Percentiles rank a stretch among this genome's conserved stretches.
phyloP scores from a whole-genome alignment of 495 filamentous ascomycete genomes.

The Jackrogersella multiformis region DNA sequence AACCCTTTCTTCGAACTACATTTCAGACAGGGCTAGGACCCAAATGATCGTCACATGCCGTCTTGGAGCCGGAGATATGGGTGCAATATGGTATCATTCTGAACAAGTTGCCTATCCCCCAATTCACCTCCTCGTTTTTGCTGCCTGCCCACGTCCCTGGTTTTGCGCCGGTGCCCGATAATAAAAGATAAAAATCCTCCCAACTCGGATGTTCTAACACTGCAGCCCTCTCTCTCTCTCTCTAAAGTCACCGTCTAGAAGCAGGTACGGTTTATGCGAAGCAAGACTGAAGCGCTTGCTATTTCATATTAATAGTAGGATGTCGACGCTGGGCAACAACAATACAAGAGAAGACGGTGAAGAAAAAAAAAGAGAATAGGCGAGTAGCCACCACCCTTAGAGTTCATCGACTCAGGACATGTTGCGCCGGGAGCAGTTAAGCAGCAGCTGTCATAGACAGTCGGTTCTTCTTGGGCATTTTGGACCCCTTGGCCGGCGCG shows the following conservation, averaged over 20 bases:
- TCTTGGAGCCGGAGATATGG: background rate
- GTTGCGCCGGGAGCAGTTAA: background rate
- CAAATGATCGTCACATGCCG: background rate
- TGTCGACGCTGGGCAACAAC: conserved; percentile 1
- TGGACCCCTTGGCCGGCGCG: conserved; percentile 41
- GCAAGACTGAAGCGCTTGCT: background rate
- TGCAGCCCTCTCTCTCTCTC: background rate
- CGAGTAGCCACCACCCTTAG: background rate
- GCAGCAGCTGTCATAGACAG: conserved; percentile 45
- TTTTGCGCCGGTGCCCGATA: conserved; percentile 1
- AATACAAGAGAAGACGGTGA: conserved; percentile 7
- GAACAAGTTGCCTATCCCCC: conserved; percentile 10
- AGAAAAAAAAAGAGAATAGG: background rate
- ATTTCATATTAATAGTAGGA: conserved; percentile 6
- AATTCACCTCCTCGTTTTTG: conserved; percentile 14
- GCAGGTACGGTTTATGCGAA: background rate
- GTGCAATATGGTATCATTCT: conserved; percentile 39
- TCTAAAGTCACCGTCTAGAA: background rate
- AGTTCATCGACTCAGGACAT: background rate
- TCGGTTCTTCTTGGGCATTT: conserved; percentile 52
- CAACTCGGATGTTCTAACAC: background rate
- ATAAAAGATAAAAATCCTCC: background rate
- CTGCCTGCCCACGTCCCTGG: conserved; percentile 3
- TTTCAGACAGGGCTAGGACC: background rate
- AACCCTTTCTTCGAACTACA: background rate